Conservation (phyloP, 2,329 filamentous ascomycete genomes). For the Colletotrichum sp. region DNA sequence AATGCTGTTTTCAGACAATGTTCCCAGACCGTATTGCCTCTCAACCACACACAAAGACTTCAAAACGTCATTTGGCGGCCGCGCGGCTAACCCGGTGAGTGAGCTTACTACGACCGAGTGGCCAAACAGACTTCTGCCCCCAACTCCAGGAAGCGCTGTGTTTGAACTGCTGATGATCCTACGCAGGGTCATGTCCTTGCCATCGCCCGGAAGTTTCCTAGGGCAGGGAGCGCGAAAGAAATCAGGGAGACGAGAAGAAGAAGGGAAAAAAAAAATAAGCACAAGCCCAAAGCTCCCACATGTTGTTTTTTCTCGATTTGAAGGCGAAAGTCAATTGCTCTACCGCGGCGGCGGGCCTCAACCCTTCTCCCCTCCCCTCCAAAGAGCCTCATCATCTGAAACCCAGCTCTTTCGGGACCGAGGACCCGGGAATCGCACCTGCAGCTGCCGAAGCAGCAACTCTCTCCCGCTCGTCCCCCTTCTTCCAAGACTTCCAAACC, state of each 20-base stretch:
- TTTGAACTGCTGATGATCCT: background rate
- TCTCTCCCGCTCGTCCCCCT: background rate
- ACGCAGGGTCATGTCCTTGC: background rate
- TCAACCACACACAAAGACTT: background rate
- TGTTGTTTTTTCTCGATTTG: background rate
- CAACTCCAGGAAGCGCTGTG: background rate
- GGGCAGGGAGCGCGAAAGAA: background rate
- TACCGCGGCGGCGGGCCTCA: background rate
- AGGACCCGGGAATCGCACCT: background rate
- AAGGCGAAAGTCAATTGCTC: slow-evolving; percentile 11
- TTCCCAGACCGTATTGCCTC: background rate
- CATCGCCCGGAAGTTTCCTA: background rate
- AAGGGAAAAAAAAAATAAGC: background rate
- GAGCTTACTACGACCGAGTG: background rate
- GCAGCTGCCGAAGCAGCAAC: background rate
- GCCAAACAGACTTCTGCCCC: background rate
- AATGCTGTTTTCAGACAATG: background rate
- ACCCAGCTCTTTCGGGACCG: background rate
- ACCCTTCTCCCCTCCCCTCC: background rate
- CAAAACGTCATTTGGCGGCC: background rate
- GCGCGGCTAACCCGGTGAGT: background rate
- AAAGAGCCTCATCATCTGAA: slow-evolving; percentile 4
- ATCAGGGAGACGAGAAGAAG: background rate
- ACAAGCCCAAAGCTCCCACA: background rate
- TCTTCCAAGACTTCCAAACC: background rate